Evolutionary conservation across 164 flowering plant species (phyloP).

Genomic region (Akebia trifoliata): DNA sequence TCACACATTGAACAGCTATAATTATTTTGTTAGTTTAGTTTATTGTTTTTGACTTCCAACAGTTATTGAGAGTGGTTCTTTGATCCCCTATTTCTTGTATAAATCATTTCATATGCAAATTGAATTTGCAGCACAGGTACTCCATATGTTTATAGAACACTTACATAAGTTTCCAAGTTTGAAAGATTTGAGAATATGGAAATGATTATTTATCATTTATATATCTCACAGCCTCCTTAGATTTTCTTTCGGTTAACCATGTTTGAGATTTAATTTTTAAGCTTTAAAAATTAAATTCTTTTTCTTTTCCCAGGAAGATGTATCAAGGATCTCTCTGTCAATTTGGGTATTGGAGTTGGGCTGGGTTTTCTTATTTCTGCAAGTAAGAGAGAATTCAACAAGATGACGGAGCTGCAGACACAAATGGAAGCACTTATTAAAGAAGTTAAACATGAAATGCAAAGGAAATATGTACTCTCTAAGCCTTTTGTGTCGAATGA

Average conservation of each 20-base stretch:
- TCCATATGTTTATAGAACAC: too few relatives aligned
- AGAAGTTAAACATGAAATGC: constrained; percentile 32
- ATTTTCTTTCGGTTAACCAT: not conserved
- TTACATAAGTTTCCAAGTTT: too few relatives aligned
- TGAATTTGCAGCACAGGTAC: not conserved
- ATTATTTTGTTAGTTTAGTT: too few relatives aligned
- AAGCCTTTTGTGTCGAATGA: constrained; percentile 9
- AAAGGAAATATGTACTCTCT: constrained; percentile 22
- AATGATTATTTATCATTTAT: too few relatives aligned
- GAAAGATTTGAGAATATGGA: too few relatives aligned
- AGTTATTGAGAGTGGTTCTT: not conserved
- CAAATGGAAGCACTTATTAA: constrained; percentile 48
- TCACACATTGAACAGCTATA: too few relatives aligned
- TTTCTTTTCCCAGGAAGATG: constrained; percentile 23
- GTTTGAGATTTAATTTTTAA: too few relatives aligned
- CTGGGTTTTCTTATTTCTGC: constrained; percentile 42
- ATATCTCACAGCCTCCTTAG: too few relatives aligned
- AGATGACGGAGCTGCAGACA: constrained; percentile 41
- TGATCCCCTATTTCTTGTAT: not conserved
- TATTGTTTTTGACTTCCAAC: too few relatives aligned
- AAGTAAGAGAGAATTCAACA: constrained; percentile 44
- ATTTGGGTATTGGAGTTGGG: constrained; percentile 51
- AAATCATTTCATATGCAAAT: not conserved
- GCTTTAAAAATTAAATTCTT: not conserved
- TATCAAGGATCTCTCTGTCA: constrained; percentile 32